These are phyloP conservation scores for Rhizophagus sp. DNA, from an alignment of 192 early-diverging fungal genomes.

Conservation along the genomic window DNA sequence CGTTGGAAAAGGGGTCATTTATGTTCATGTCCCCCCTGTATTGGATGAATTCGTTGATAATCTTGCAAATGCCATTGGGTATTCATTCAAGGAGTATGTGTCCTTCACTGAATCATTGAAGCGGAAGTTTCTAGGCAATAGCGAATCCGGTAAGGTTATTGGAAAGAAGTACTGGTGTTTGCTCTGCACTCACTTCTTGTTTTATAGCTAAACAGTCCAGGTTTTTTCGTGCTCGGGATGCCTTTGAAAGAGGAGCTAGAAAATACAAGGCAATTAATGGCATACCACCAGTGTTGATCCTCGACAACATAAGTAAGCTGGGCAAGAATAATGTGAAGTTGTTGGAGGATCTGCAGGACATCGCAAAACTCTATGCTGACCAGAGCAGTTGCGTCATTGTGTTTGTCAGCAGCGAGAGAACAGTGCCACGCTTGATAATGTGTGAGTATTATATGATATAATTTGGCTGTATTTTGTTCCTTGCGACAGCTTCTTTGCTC, in stretches of 20 bases:
- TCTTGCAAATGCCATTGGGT: slow-evolving; percentile 26
- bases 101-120: slow-evolving; percentile 1
- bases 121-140: not conserved
- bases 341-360: too few relatives aligned
- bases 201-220: slow-evolving; percentile 10
- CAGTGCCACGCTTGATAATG: too few relatives aligned
- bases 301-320: too few relatives aligned
- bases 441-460: too few relatives aligned
- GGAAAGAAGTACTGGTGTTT: slow-evolving; percentile 21
- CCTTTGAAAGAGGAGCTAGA: slow-evolving; percentile 18
- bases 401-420: too few relatives aligned
- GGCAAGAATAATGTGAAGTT: too few relatives aligned
- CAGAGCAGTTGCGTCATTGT: too few relatives aligned
- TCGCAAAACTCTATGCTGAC: too few relatives aligned
- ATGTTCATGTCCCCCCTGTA: slow-evolving; percentile 21
- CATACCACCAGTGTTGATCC: too few relatives aligned
- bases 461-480: too few relatives aligned
- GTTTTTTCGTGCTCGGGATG: slow-evolving; percentile 7
- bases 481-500: too few relatives aligned
- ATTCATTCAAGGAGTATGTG: slow-evolving; percentile 12
- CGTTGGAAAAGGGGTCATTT: slow-evolving; percentile 28
- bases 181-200: slow-evolving; percentile 21
- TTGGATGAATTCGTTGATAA: slow-evolving; percentile 23
- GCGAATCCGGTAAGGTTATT: slow-evolving; percentile 9
- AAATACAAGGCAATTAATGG: too few relatives aligned